A percentile compares a stretch with the other conserved stretches of the same genome.
Evolutionary conservation across 192 early-diverging fungal genomes (phyloP).

Genomic region (Phlyctochytrium arcticum): DNA sequence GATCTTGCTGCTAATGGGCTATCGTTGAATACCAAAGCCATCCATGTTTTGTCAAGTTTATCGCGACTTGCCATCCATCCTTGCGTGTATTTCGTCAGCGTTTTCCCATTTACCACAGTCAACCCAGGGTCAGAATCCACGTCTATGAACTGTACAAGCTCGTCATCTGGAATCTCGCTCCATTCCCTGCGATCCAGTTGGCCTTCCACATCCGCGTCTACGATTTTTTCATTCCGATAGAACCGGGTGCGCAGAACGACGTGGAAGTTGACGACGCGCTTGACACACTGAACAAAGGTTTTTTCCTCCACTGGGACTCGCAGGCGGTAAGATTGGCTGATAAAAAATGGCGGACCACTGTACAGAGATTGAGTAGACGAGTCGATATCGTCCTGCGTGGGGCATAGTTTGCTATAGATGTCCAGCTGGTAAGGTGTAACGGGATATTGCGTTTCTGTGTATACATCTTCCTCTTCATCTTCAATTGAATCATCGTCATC

Average conservation of each 20-base stretch:
- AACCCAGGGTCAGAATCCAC: constrained; percentile 1
- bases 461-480: constrained; percentile 1
- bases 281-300: constrained; percentile 19
- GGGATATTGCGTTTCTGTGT: constrained; percentile 27
- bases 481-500: neutral
- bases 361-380: constrained; percentile 8
- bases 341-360: constrained; percentile 16
- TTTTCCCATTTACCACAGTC: neutral
- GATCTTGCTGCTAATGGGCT: neutral
- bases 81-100: neutral
- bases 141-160: constrained; percentile 8
- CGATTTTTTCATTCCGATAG: constrained; percentile 44
- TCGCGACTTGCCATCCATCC: constrained; percentile 5
- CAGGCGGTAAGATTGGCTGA: constrained; percentile 24
- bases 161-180: constrained; percentile 8
- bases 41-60: constrained; percentile 14
- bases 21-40: constrained; percentile 11
- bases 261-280: constrained; percentile 29
- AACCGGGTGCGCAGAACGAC: constrained; percentile 40
- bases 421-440: constrained; percentile 40
- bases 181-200: constrained; percentile 19
- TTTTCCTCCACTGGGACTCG: neutral
- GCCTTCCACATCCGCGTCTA: constrained; percentile 53
- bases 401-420: constrained; percentile 29
- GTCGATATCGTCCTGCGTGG: constrained; percentile 29